Evolutionary conservation across 495 filamentous ascomycete genomes (phyloP), one percentile per base, ranked within the genome.

Genomic region (Aspergillus ellipticus): DNA sequence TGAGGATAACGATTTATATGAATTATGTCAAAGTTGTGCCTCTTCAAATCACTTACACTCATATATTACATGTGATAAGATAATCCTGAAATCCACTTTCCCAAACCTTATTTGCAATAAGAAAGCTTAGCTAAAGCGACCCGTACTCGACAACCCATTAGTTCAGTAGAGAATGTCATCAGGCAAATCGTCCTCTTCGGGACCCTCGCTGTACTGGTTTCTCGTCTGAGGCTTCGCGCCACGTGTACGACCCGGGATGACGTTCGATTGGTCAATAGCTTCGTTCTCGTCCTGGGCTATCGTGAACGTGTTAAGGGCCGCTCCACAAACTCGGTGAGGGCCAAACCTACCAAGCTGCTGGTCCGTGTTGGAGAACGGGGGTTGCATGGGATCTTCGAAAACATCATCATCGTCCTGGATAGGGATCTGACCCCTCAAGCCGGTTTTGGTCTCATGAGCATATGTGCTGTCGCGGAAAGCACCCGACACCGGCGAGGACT

Each of bases 181-280:
- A 2, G 70, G 68, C 37, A 69, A 46, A 10, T 71, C 66, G 52
- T 63, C 57, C 53, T 69, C 70, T 6, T 61, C 60, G 13, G 62
- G 64, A 0, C 70, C 68, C 55, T 73, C 68, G 19, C 53, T 66
- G 24, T 73, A 73, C 24, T 24, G 28, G 21, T 60, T 60, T 11
- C 37, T n/a, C 7, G 63, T 48, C 35, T 49, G 55, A 9, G 68
- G 66, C 55, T 67, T 63, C 15, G 66, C 54, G 50, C 67, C 65
- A 31, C 70, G 66, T 15, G 66, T 57, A 6, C 62, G 48, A 19
- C 69, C 69, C 9, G 10, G 9, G 19, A 73, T 15, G 16, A 70
- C 54, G 28, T 73, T 68, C 15, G 51, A 55, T 21, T 57, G 31
- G 22, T 67, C 59, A 22, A 66, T 66, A 3, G 62, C 64, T 22